Percentiles rank a stretch among this genome's conserved stretches.
Evolutionary conservation across 352 stramenopile species (phyloP).

Genomic region (Aphanomyces euteiches): DNA sequence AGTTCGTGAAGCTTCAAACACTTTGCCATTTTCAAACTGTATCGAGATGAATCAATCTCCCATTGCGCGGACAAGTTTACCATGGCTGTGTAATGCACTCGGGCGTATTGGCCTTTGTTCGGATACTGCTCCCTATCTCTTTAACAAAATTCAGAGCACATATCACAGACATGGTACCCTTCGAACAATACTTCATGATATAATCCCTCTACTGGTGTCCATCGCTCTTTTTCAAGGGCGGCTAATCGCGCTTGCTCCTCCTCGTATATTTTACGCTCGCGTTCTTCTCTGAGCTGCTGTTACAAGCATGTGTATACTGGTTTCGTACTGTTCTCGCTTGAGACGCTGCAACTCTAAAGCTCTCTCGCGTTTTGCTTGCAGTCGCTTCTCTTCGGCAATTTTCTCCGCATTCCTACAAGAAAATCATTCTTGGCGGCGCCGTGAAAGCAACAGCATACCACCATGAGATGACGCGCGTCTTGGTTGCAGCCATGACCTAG

Average conservation of each 20-base stretch:
- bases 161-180: not conserved
- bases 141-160: not conserved
- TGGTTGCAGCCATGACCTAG: constrained; percentile 19
- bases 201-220: constrained; percentile 44
- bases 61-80: not conserved
- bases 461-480: constrained; percentile 3
- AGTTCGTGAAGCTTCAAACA: constrained; percentile 65
- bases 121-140: constrained; percentile 60
- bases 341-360: constrained; percentile 40
- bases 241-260: constrained; percentile 47
- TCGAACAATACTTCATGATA: constrained; percentile 50
- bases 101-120: constrained; percentile 54
- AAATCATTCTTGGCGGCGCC: not conserved
- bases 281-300: constrained; percentile 35
- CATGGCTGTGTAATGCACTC: constrained; percentile 63
- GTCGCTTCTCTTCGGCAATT: constrained; percentile 63
- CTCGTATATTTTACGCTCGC: constrained; percentile 43
- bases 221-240: constrained; percentile 43
- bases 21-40: constrained; percentile 44
- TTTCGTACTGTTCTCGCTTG: constrained; percentile 9
- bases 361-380: constrained; percentile 52
- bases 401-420: constrained; percentile 58
- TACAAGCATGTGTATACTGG: no score
- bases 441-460: constrained; percentile 1
- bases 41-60: not conserved